A percentile compares a stretch with the other conserved stretches of the same genome.
Conservation (phyloP, 78 protist genomes). For the Dictyostelium firmibasis region DNA sequence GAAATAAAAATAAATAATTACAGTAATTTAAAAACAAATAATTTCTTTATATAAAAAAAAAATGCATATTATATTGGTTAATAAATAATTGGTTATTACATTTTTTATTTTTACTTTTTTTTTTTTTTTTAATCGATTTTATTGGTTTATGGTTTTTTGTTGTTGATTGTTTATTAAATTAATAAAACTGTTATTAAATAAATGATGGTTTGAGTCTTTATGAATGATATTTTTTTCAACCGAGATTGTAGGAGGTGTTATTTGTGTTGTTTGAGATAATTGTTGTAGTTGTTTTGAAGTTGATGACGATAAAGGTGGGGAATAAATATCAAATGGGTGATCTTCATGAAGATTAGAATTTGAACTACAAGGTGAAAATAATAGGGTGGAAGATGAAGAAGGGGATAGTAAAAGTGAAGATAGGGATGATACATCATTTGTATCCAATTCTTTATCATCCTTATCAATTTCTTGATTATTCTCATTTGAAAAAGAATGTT, state of each 20-base stretch:
- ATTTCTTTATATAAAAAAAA: no score
- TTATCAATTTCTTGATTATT: not conserved
- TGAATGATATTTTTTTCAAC: not conserved
- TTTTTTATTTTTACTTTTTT: not conserved
- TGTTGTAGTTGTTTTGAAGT: not conserved
- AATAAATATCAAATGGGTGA: slow-evolving; percentile 9
- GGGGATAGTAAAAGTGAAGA: not conserved
- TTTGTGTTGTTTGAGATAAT: not conserved
- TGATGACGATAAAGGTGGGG: not conserved
- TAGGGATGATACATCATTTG: not conserved
- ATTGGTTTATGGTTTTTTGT: not conserved
- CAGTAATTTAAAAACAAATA: no score
- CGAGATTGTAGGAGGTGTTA: not conserved
- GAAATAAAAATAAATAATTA: no score
- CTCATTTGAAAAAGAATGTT: no score
- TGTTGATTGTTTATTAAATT: not conserved
- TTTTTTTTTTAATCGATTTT: not conserved
- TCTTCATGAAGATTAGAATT: not conserved
- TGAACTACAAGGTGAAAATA: not conserved
- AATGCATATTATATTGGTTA: no score
- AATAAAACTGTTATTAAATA: not conserved
- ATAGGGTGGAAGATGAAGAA: not conserved
- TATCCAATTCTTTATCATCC: not conserved
- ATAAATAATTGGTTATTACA: not conserved
- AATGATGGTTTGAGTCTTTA: not conserved